Conservation (phyloP, 2,329 filamentous ascomycete species). For the Fusarium liriodendri region DNA sequence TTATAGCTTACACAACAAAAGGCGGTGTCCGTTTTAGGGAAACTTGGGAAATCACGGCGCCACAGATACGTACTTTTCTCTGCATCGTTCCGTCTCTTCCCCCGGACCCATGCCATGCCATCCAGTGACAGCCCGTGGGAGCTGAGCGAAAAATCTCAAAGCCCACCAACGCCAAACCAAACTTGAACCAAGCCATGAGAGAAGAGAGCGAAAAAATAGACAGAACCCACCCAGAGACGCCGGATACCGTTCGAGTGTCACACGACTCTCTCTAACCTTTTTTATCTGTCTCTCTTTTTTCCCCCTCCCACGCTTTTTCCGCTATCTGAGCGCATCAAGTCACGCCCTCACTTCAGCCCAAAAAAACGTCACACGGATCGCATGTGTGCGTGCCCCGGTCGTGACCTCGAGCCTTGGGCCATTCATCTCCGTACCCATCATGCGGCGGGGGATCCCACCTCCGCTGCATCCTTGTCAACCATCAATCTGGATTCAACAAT, state of each 20-base stretch:
- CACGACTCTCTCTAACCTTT: constrained; percentile 29
- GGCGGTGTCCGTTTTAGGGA: constrained; percentile 29
- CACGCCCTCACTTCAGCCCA: not conserved
- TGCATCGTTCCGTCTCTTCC: not conserved
- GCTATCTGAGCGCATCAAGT: constrained; percentile 22
- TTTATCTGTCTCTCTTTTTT: not conserved
- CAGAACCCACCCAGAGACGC: constrained; percentile 7
- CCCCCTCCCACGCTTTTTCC: not conserved
- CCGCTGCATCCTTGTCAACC: constrained; percentile 61
- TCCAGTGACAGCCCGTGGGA: not conserved
- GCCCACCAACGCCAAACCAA: constrained; percentile 25
- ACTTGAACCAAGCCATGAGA: constrained; percentile 23
- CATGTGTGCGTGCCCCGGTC: constrained; percentile 41
- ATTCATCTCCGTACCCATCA: constrained; percentile 52
- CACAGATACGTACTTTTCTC: constrained; percentile 33
- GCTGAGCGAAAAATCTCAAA: constrained; percentile 33
- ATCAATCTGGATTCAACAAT: constrained; percentile 70
- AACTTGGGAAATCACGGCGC: constrained; percentile 10
- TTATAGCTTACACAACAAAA: constrained; percentile 15
- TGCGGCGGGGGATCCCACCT: constrained; percentile 68
- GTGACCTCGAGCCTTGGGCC: constrained; percentile 25
- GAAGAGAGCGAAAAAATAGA: constrained; percentile 12
- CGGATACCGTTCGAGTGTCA: constrained; percentile 35
- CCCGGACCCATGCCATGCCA: constrained; percentile 6
- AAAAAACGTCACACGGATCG: constrained; percentile 33